phyloP scores from a whole-genome alignment of 2,329 filamentous ascomycete genomes.

The Magnaporthales sp. region DNA sequence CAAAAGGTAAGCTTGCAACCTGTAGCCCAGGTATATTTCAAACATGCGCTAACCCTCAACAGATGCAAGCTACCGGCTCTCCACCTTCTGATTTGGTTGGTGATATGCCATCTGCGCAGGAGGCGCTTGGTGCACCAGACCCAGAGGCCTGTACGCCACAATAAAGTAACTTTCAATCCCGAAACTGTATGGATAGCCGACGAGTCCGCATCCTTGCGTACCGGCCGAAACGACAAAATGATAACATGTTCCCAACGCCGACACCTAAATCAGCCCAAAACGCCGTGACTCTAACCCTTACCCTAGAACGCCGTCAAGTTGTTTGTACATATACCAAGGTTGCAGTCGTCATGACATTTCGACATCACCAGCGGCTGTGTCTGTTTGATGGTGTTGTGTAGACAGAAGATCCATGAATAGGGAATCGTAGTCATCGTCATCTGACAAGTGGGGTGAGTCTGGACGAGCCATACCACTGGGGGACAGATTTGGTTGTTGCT shows the following conservation, averaged over 20 bases:
- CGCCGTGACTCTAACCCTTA: neutral
- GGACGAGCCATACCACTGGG: slow-evolving; percentile 16
- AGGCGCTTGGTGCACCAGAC: slow-evolving; percentile 52
- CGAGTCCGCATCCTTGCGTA: neutral
- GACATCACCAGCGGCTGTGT: slow-evolving; percentile 29
- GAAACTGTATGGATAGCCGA: neutral
- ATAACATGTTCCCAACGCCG: neutral
- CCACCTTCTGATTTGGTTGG: slow-evolving; percentile 87
- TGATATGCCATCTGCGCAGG: slow-evolving; percentile 77
- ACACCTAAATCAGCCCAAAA: neutral
- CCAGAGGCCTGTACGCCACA: slow-evolving; percentile 52
- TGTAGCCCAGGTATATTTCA: neutral
- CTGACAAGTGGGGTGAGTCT: slow-evolving; percentile 29
- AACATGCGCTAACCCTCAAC: slow-evolving; percentile 9
- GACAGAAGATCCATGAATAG: slow-evolving; percentile 58
- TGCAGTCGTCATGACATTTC: slow-evolving; percentile 25
- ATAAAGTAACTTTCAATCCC: slow-evolving; percentile 22
- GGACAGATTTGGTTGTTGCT: slow-evolving; percentile 11
- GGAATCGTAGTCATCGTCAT: slow-evolving; percentile 53
- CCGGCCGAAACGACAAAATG: neutral
- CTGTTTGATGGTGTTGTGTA: slow-evolving; percentile 22
- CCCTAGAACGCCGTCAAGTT: neutral
- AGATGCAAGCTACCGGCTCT: slow-evolving; percentile 96
- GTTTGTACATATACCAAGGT: neutral
- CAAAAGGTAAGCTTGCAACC: slow-evolving; percentile 62